These are phyloP conservation scores for Perilla frutescens DNA, from an alignment of 257 asterid species.

Conservation along the genomic window DNA sequence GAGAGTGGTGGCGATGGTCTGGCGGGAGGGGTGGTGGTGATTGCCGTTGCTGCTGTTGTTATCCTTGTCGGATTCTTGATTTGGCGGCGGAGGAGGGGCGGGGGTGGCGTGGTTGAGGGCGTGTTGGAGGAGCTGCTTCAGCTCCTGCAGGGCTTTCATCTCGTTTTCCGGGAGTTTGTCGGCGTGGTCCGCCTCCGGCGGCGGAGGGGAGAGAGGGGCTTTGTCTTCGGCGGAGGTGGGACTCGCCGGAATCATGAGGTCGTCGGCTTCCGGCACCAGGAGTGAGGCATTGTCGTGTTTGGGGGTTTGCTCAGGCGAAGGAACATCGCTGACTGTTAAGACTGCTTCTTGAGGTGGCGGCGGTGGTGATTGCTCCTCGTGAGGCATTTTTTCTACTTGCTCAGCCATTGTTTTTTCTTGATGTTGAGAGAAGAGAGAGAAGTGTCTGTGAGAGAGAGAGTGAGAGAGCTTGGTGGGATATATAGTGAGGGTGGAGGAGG, in stretches of 20 bases:
- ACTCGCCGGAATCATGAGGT: background rate
- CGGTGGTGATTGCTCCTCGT: background rate
- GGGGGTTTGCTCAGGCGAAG: constrained; percentile 4
- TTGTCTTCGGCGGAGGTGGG: background rate
- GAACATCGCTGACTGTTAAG: constrained; percentile 28
- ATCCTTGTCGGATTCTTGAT: background rate
- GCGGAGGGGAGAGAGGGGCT: background rate
- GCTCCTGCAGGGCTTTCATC: constrained; percentile 36
- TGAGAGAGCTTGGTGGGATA: too few species aligned
- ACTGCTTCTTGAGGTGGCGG: background rate
- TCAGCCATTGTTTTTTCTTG: constrained; percentile 23
- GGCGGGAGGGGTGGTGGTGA: background rate
- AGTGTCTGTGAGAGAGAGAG: background rate
- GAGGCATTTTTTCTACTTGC: constrained; percentile 19
- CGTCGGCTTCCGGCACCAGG: background rate
- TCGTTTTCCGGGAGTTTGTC: constrained; percentile 21
- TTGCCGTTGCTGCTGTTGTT: background rate
- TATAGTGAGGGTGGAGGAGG: background rate
- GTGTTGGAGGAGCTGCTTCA: constrained; percentile 36
- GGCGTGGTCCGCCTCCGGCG: constrained; percentile 11
- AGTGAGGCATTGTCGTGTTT: background rate
- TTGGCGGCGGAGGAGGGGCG: background rate
- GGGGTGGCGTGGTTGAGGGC: constrained; percentile 17
- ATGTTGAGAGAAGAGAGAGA: background rate
- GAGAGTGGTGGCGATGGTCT: constrained; percentile 17